phyloP scores from a whole-genome alignment of 2,329 filamentous ascomycete genomes.

The Mycosphaerelloides madeirae region DNA sequence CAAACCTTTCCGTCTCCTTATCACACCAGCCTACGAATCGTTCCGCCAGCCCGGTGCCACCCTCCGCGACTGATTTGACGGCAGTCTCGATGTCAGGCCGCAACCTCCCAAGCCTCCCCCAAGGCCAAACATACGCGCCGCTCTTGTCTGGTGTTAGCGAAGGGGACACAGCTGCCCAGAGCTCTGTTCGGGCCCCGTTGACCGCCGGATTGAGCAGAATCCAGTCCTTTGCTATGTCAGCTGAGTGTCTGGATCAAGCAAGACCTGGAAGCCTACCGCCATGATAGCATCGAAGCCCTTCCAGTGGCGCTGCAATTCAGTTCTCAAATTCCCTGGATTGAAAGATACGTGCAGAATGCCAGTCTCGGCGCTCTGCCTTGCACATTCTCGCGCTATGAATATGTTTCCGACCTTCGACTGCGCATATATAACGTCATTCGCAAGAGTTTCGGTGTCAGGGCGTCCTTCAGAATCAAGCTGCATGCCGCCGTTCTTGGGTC shows the following conservation, averaged over 20 bases:
- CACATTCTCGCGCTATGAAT: constrained; percentile 21
- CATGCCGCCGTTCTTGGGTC: constrained; percentile 22
- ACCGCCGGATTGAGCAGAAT: constrained; percentile 12
- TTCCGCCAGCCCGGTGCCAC: background rate
- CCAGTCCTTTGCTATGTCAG: constrained; percentile 18
- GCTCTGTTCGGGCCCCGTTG: constrained; percentile 32
- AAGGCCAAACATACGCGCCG: constrained; percentile 27
- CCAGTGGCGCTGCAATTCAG: constrained; percentile 28
- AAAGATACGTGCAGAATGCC: constrained; percentile 24
- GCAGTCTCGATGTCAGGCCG: background rate
- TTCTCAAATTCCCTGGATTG: constrained; percentile 32
- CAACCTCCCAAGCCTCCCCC: constrained; percentile 18
- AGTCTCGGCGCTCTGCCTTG: background rate
- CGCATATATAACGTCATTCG: constrained; percentile 23
- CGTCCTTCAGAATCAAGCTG: no score
- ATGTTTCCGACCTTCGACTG: constrained; percentile 29
- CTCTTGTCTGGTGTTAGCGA: no score
- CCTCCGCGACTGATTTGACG: background rate
- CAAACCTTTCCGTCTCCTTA: background rate
- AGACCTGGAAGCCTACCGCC: no score
- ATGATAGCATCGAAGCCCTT: no score
- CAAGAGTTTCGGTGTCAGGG: constrained; percentile 13
- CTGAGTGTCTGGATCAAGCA: no score
- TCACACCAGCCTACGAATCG: background rate
- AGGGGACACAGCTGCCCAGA: no score